Evolutionary conservation across 1,284 basidiomycete genomes (phyloP), one percentile per base, ranked within the genome.

Genomic region (Phellopilus nigrolimitatus): DNA sequence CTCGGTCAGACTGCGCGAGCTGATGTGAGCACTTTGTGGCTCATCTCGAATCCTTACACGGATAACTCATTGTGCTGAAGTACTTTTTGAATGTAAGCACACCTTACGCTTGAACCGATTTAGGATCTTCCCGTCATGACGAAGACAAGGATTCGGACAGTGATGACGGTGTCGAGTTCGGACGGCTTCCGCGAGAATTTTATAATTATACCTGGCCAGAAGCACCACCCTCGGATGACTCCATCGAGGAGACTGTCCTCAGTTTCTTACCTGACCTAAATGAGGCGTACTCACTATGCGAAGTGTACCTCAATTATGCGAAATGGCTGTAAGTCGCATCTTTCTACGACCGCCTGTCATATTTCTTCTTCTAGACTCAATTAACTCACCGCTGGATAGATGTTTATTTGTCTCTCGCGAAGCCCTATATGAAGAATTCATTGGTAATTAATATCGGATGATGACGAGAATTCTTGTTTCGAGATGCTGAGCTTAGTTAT

Each of bases 1-100:
- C 72, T 80, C 55, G 81, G 83, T 13, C 72, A 76, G 51, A 84
- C 81, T 2, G 79, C 83, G 1, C 73, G 81, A 19, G 73, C 79
- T 31, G 83, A 86, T 71, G 82, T 82, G 59, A 49, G 70, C 59
- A 3, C 22, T 53, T 19, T 10, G 15, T 31, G 8, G 12, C 4
- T 22, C n/a, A 15, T 42, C 9, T 31, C 15, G 6, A 27, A 24
- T 37, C 27, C 15, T n/a, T 37, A 30, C 17, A n/a, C n/a, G n/a
- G 8, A 37, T 42, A 22, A 41, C 28, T 37, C 30, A 30, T 22
- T 15, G 34, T 12, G 19, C 21, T 19, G 10, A 28, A 55, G 53
- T 55, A 55, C 42, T 21, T 55, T 6, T 28, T 52, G 19, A 40
- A 52, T 27, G 50, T 52, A 40, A 17, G 43, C 15, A n/a, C n/a